phyloP scores from a whole-genome alignment of 2,329 filamentous ascomycete genomes.

The Fusarium paranaense region DNA sequence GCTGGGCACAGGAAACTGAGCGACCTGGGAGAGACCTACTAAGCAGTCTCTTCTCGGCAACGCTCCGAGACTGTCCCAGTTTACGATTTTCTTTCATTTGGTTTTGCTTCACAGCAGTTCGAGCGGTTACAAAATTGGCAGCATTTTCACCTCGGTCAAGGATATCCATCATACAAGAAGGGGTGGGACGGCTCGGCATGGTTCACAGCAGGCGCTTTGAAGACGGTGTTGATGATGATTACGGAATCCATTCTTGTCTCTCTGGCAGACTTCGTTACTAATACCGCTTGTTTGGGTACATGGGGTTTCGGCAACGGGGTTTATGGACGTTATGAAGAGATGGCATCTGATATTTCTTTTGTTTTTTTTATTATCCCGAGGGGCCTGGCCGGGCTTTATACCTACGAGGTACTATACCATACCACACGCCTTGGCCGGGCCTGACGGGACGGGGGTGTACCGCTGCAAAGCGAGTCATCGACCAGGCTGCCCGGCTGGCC shows the following conservation, averaged over 20 bases:
- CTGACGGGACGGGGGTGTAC: constrained; percentile 37
- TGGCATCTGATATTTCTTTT: constrained; percentile 42
- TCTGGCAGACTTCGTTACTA: constrained; percentile 40
- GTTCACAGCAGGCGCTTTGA: constrained; percentile 45
- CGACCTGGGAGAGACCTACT: constrained; percentile 68
- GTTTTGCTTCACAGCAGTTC: constrained; percentile 39
- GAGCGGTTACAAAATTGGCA: constrained; percentile 36
- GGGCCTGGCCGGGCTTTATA: constrained; percentile 19
- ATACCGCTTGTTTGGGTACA: constrained; percentile 42
- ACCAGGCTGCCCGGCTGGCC: constrained; percentile 33
- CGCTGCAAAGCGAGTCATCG: constrained; percentile 37
- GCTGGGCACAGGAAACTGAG: constrained; percentile 56
- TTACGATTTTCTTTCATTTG: constrained; percentile 32
- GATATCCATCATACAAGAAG: constrained; percentile 37
- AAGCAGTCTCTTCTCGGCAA: constrained; percentile 31
- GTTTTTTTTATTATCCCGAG: constrained; percentile 18
- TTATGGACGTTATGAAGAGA: constrained; percentile 48
- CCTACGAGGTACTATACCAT: constrained; percentile 10
- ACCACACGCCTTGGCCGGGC: constrained; percentile 9
- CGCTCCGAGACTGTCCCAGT: constrained; percentile 19
- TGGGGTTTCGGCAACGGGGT: constrained; percentile 41
- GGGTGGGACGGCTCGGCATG: constrained; percentile 40
- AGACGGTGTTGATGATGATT: constrained; percentile 47
- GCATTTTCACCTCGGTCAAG: constrained; percentile 34
- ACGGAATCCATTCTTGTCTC: constrained; percentile 44